phyloP scores from a whole-genome alignment of 495 filamentous ascomycete species.

The Lophiostoma macrostomum region DNA sequence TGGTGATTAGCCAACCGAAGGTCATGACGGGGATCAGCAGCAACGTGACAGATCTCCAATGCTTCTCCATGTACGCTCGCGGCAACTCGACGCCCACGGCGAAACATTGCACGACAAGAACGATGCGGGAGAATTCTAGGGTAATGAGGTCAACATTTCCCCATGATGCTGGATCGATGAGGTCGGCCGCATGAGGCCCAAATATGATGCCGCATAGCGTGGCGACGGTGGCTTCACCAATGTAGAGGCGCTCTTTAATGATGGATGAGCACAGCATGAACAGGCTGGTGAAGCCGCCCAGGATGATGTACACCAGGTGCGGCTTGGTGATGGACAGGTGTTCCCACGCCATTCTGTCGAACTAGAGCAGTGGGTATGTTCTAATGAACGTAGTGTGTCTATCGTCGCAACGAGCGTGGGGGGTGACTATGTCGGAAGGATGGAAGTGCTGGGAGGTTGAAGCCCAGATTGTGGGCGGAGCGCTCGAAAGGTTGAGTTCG shows the following conservation, averaged over 20 bases:
- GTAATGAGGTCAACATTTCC: slow-evolving; percentile 94
- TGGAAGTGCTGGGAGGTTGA: slow-evolving; percentile 7
- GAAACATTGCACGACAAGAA: slow-evolving; percentile 98
- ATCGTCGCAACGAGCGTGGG: background rate
- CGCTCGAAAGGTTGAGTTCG: slow-evolving; percentile 11
- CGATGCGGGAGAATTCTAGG: slow-evolving; percentile 93
- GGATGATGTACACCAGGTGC: slow-evolving; percentile 96
- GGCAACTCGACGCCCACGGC: slow-evolving; percentile 98
- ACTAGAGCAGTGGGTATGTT: background rate
- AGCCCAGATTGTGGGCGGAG: slow-evolving; percentile 6
- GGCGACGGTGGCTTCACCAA: slow-evolving; percentile 96
- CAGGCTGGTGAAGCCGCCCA: slow-evolving; percentile 94
- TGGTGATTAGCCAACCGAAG: slow-evolving; percentile 91
- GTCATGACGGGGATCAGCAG: slow-evolving; percentile 96
- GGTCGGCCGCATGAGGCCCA: slow-evolving; percentile 87
- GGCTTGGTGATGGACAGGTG: slow-evolving; percentile 90
- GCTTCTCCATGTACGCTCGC: slow-evolving; percentile 93
- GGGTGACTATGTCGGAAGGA: slow-evolving; percentile 23
- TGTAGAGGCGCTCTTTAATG: slow-evolving; percentile 98
- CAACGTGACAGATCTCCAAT: slow-evolving; percentile 91
- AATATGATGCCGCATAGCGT: slow-evolving; percentile 97
- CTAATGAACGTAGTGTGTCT: background rate
- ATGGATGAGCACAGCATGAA: slow-evolving; percentile 98
- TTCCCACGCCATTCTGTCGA: slow-evolving; percentile 76
- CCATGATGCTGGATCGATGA: slow-evolving; percentile 84